Percentiles rank a stretch among this genome's conserved stretches.
phyloP scores from a whole-genome alignment of 108 stramenopile species.

The Nannochloropsis salina region DNA sequence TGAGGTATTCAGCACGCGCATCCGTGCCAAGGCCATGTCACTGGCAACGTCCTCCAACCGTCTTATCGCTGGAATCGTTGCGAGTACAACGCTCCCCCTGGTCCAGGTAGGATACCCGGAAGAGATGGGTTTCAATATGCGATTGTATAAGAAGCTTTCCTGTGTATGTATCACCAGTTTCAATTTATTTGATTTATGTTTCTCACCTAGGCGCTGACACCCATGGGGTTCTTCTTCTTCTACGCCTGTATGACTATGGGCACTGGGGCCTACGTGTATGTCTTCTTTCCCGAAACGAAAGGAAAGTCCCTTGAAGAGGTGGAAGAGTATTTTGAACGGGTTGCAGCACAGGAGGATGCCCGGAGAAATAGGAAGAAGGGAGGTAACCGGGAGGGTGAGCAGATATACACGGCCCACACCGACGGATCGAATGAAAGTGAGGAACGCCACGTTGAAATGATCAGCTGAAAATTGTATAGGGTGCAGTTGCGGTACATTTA shows the following conservation, averaged over 20 bases:
- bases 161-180: too few species aligned
- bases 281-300: conserved; percentile 22
- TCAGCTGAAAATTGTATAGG: too few species aligned
- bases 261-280: neutral
- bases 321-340: neutral
- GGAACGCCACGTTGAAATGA: too few species aligned
- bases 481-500: too few species aligned
- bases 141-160: too few species aligned
- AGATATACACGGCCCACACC: too few species aligned
- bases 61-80: conserved; percentile 60
- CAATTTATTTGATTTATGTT: too few species aligned
- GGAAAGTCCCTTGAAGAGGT: conserved; percentile 20
- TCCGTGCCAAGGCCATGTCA: conserved; percentile 79
- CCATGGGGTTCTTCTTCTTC: conserved; percentile 24
- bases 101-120: conserved; percentile 35
- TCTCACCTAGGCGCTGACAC: neutral
- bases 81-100: conserved; percentile 63
- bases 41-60: conserved; percentile 73
- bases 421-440: too few species aligned
- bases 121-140: neutral
- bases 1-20: conserved; percentile 70
- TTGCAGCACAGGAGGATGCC: neutral
- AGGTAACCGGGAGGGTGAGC: too few species aligned
- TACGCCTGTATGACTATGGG: neutral
- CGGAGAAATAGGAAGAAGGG: neutral